phyloP scores from a whole-genome alignment of 1,284 basidiomycete genomes.

The Irpex sp. region DNA sequence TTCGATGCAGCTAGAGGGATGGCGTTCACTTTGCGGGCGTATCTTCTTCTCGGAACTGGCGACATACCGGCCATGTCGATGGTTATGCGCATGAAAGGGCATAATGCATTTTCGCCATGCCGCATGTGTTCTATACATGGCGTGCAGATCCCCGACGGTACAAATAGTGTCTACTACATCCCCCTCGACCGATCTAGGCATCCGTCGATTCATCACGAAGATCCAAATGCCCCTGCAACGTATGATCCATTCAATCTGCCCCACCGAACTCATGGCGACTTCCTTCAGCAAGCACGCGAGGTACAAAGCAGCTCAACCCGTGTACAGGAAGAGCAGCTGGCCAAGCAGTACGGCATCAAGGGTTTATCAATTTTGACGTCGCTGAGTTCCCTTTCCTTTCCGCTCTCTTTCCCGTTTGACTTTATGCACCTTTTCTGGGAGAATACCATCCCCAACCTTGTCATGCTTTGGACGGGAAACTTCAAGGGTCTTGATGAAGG shows the following conservation, averaged over 20 bases:
- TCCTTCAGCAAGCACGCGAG: slow-evolving; percentile 27
- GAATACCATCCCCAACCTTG: slow-evolving; percentile 32
- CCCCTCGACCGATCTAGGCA: slow-evolving; percentile 23
- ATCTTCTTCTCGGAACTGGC: slow-evolving; percentile 34
- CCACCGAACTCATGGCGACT: too few relatives aligned
- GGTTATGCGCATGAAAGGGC: slow-evolving; percentile 42
- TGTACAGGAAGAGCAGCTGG: slow-evolving; percentile 20
- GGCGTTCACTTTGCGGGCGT: slow-evolving; percentile 13
- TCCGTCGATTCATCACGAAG: too few relatives aligned
- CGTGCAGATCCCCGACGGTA: slow-evolving; percentile 17
- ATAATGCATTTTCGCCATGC: slow-evolving; percentile 38
- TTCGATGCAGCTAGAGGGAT: slow-evolving; percentile 21
- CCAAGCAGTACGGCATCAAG: slow-evolving; percentile 37
- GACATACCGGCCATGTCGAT: slow-evolving; percentile 42
- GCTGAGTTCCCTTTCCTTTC: slow-evolving; percentile 33
- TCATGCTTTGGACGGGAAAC: slow-evolving; percentile 33
- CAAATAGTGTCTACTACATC: too few relatives aligned
- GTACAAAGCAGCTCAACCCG: slow-evolving; percentile 25
- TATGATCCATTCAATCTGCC: too few relatives aligned
- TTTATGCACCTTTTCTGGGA: slow-evolving; percentile 30
- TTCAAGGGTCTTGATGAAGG: slow-evolving; percentile 32
- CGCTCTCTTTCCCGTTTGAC: slow-evolving; percentile 37
- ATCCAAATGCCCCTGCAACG: too few relatives aligned
- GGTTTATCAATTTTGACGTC: slow-evolving; percentile 30
- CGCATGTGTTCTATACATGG: slow-evolving; percentile 37